phyloP scores from a whole-genome alignment of 1,139 yeast genomes.

The Casaregolazyma lundiana region DNA sequence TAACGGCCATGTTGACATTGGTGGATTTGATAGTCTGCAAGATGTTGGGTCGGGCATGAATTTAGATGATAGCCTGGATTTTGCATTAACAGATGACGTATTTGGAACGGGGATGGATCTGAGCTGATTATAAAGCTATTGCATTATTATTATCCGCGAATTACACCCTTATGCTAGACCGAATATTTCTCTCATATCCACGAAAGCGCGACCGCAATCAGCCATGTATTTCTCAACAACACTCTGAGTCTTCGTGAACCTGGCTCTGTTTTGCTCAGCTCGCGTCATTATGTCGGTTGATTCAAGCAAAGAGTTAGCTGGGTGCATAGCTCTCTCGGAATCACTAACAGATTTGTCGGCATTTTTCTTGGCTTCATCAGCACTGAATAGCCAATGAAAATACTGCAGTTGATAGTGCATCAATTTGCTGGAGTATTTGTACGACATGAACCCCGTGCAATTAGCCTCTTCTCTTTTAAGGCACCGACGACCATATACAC shows the following conservation, averaged over 20 bases:
- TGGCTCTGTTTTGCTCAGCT: slow-evolving; percentile 71
- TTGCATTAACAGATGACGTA: slow-evolving; percentile 3
- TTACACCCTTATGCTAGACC: slow-evolving; percentile 9
- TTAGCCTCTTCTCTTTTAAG: slow-evolving; percentile 49
- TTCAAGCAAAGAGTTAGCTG: slow-evolving; percentile 6
- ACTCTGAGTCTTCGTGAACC: slow-evolving; percentile 53
- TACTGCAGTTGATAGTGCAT: slow-evolving; percentile 84
- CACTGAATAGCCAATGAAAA: slow-evolving; percentile 73
- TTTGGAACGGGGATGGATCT: slow-evolving; percentile 11
- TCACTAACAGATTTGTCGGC: slow-evolving; percentile 13
- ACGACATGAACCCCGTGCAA: slow-evolving; percentile 83
- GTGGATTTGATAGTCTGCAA: slow-evolving; percentile 7
- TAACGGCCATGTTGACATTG: slow-evolving; percentile 14
- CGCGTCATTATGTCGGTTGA: slow-evolving; percentile 49
- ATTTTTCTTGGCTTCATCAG: slow-evolving; percentile 64
- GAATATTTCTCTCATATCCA: slow-evolving; percentile 79
- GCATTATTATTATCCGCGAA: background rate
- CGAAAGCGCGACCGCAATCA: slow-evolving; percentile 88
- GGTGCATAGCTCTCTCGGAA: slow-evolving; percentile 4
- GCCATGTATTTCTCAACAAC: slow-evolving; percentile 70
- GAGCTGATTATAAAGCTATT: slow-evolving; percentile 1
- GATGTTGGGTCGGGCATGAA: slow-evolving; percentile 5
- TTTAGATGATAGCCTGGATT: slow-evolving; percentile 4
- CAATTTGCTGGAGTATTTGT: slow-evolving; percentile 70
- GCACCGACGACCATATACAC: slow-evolving; percentile 88